Evolutionary conservation across 805 yeast species (phyloP).

Genomic region (Saccharomycopsis oosterbeekiorum): DNA sequence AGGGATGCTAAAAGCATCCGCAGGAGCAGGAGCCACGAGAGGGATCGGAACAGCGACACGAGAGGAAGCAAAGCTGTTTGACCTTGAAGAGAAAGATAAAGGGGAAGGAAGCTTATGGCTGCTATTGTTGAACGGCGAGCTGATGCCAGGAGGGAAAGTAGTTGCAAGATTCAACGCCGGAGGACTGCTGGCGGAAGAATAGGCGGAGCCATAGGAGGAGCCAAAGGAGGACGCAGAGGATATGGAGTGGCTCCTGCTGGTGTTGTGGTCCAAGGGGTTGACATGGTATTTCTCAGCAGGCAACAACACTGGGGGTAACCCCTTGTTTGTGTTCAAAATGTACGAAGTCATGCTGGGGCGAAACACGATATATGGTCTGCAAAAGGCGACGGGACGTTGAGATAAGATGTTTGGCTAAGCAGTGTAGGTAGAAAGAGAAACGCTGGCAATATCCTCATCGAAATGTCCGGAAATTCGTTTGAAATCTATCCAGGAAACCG

Average conservation of each 20-base stretch:
- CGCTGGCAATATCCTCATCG: too few relatives aligned
- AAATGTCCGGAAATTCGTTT: too few relatives aligned
- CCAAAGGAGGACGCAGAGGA: neutral
- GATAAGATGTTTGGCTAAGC: too few relatives aligned
- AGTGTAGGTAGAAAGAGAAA: too few relatives aligned
- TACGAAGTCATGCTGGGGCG: neutral
- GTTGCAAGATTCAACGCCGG: neutral
- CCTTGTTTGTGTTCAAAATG: neutral
- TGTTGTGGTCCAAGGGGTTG: neutral
- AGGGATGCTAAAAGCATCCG: neutral
- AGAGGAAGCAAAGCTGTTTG: too few relatives aligned
- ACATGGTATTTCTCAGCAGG: neutral
- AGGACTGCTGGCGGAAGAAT: neutral
- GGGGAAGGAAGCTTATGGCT: neutral
- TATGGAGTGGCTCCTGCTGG: neutral
- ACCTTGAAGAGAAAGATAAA: neutral
- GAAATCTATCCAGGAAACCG: neutral
- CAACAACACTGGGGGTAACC: neutral
- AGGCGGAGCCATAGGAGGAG: neutral
- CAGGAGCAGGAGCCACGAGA: neutral
- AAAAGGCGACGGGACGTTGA: too few relatives aligned
- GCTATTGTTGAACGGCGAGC: neutral
- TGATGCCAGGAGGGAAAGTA: neutral
- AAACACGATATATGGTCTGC: too few relatives aligned
- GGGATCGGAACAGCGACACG: neutral